Evolutionary conservation across 2,329 filamentous ascomycete genomes (phyloP).

Genomic region (Colletotrichum lindemuthianum): DNA sequence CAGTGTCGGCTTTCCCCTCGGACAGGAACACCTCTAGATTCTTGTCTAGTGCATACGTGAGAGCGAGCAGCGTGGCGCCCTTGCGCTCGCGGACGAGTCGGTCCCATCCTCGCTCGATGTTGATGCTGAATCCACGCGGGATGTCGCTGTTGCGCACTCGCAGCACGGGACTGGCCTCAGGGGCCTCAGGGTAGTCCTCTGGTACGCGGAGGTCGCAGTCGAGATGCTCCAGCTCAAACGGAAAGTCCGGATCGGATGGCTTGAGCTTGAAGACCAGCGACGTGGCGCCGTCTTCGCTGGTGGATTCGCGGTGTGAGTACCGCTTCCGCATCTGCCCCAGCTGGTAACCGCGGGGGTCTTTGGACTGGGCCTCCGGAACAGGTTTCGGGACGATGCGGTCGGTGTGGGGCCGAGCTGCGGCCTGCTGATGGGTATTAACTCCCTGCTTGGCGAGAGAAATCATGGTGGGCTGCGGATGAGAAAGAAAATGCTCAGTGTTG

Average conservation of each 20-base stretch:
- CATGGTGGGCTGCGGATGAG: slow-evolving; percentile 43
- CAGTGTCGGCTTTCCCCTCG: slow-evolving; percentile 75
- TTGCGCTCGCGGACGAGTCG: slow-evolving; percentile 66
- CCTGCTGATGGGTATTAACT: slow-evolving; percentile 53
- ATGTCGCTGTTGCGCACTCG: slow-evolving; percentile 75
- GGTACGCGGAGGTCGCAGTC: slow-evolving; percentile 76
- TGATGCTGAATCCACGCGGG: slow-evolving; percentile 77
- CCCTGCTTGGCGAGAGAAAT: slow-evolving; percentile 48
- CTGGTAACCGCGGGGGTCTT: slow-evolving; percentile 79
- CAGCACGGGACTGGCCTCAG: slow-evolving; percentile 65
- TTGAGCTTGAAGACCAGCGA: slow-evolving; percentile 71
- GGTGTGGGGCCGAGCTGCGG: slow-evolving; percentile 53
- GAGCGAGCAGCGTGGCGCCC: slow-evolving; percentile 68
- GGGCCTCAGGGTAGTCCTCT: slow-evolving; percentile 68
- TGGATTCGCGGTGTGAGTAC: slow-evolving; percentile 62
- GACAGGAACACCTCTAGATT: slow-evolving; percentile 76
- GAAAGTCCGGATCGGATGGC: slow-evolving; percentile 86
- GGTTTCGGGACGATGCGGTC: slow-evolving; percentile 71
- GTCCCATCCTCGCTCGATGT: slow-evolving; percentile 80
- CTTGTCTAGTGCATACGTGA: slow-evolving; percentile 77
- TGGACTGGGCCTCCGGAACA: slow-evolving; percentile 69
- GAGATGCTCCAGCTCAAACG: slow-evolving; percentile 77
- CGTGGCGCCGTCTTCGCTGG: slow-evolving; percentile 58
- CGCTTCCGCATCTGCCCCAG: slow-evolving; percentile 76
- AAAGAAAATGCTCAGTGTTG: slow-evolving; percentile 25